Conservation (phyloP, 805 yeast species). For the Debaryomyces prosopidis region DNA sequence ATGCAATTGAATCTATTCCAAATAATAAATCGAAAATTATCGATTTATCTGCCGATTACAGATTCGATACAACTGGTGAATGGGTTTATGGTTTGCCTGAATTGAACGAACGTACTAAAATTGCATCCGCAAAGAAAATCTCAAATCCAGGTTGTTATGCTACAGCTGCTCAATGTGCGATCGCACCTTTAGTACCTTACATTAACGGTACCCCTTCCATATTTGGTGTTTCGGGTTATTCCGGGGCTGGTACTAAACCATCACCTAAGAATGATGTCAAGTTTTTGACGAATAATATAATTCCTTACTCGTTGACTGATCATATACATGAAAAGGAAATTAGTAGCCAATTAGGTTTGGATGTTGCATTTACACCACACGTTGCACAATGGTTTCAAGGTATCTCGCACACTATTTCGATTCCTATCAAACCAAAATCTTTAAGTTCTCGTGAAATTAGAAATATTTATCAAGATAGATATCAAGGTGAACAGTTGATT, state of each 20-base stretch:
- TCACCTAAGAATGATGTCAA: slow-evolving; percentile 89
- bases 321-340: slow-evolving; percentile 97
- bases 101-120: slow-evolving; percentile 64
- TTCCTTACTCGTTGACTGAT: slow-evolving; percentile 94
- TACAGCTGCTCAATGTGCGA: slow-evolving; percentile 91
- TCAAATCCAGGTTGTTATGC: slow-evolving; percentile 99
- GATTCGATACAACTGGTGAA: slow-evolving; percentile 84
- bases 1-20: slow-evolving; percentile 69
- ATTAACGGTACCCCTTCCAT: slow-evolving; percentile 74
- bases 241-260: slow-evolving; percentile 99
- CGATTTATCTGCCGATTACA: slow-evolving; percentile 93
- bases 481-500: slow-evolving; percentile 82
- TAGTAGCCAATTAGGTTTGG: slow-evolving; percentile 71
- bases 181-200: slow-evolving; percentile 78
- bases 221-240: slow-evolving; percentile 96
- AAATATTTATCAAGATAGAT: slow-evolving; percentile 82
- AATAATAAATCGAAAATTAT: slow-evolving; percentile 75
- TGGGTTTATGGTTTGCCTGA: slow-evolving; percentile 98
- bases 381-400: slow-evolving; percentile 99
- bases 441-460: slow-evolving; percentile 81
- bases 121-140: slow-evolving; percentile 73
- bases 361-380: slow-evolving; percentile 92
- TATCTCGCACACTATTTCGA: slow-evolving; percentile 85
- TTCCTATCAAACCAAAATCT: slow-evolving; percentile 70
- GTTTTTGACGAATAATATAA: slow-evolving; percentile 74